Evolutionary conservation across 2,329 filamentous ascomycete genomes (phyloP), one percentile per base, ranked within the genome.

Genomic region (Aspergillus awamori): DNA sequence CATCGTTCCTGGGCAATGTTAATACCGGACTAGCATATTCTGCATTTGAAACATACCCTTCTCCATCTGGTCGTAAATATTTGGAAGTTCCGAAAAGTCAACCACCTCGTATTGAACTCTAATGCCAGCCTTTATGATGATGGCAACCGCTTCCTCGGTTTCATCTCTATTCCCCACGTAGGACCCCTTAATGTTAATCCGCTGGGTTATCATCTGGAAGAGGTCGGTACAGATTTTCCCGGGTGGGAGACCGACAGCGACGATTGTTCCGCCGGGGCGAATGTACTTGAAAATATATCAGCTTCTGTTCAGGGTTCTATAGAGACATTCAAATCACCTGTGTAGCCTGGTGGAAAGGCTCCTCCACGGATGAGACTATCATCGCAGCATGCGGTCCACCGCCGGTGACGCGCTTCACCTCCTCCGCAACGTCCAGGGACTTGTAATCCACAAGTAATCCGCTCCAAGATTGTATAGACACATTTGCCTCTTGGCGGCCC

Each of bases 101-200:
- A 92, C 86, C 4, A 86, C 84, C 87, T 96, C 93, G 85, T 84
- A 93, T 10, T 93, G 93, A 10, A 88, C 87, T 75, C 90, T 89
- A 83, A 97, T 92, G 64, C 94, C 80, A 24, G 92, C 93, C 15
- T 89, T 84, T 58, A 84, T 81, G 83, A 86, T 96, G 82, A 97
- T 96, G 66, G 96, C 92, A 64, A 97, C 83, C 5, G 93, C 93
- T 82, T 97, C 93, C 58, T 88, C 86, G 1, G 88, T 89, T 74
- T 97, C 93, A 72, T 89, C 86, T 70, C 92, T 86, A 83, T 96
- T 97, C 59, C 93, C 93, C 69, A 97, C 93, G 75, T 97, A 97
- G 68, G 87, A 91, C 60, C 92, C 93, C 81, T 91, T 91, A 81
- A 97, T 96, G 69, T 79, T 88, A 79, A 97, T 88, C 91, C 96